These are phyloP conservation scores for Coniophora puteana DNA, from an alignment of 1,284 basidiomycete species.

Conservation along the genomic window DNA sequence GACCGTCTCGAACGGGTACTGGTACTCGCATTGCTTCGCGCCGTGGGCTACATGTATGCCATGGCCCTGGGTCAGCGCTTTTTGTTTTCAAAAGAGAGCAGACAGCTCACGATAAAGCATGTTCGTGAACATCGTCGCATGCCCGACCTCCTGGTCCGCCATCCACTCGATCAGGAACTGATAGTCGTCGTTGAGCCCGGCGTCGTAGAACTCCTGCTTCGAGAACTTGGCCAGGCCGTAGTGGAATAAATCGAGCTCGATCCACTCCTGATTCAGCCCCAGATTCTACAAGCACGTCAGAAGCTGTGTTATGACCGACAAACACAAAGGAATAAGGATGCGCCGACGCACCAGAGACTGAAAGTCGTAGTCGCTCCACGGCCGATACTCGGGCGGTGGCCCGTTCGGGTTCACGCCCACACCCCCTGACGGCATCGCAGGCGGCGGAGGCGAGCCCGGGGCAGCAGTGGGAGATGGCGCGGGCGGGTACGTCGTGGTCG, in stretches of 20 bases:
- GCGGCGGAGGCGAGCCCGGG: conserved; percentile 5
- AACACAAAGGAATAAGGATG: neutral
- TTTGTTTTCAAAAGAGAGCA: neutral
- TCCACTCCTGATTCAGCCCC: too few species aligned
- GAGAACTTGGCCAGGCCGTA: conserved; percentile 54
- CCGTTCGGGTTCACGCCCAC: conserved; percentile 32
- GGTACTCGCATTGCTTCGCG: conserved; percentile 55
- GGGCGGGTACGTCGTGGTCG: too few species aligned
- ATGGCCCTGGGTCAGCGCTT: neutral
- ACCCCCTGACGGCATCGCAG: conserved; percentile 31
- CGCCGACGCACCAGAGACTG: conserved; percentile 43
- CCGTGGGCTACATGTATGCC: conserved; percentile 21
- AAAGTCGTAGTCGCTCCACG: conserved; percentile 57
- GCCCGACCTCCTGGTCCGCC: conserved; percentile 58
- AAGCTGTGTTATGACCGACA: too few species aligned
- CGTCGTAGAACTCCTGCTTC: conserved; percentile 50
- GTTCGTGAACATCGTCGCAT: conserved; percentile 45
- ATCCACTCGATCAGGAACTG: conserved; percentile 52
- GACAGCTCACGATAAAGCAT: conserved; percentile 38
- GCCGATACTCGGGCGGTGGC: conserved; percentile 43
- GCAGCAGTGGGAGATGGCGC: too few species aligned
- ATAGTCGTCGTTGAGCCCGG: conserved; percentile 52
- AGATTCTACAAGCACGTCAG: conserved; percentile 33
- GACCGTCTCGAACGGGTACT: conserved; percentile 57
- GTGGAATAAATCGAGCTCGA: conserved; percentile 64